phyloP scores from a whole-genome alignment of 2,329 filamentous ascomycete species.

The Fusarium tricinctum region DNA sequence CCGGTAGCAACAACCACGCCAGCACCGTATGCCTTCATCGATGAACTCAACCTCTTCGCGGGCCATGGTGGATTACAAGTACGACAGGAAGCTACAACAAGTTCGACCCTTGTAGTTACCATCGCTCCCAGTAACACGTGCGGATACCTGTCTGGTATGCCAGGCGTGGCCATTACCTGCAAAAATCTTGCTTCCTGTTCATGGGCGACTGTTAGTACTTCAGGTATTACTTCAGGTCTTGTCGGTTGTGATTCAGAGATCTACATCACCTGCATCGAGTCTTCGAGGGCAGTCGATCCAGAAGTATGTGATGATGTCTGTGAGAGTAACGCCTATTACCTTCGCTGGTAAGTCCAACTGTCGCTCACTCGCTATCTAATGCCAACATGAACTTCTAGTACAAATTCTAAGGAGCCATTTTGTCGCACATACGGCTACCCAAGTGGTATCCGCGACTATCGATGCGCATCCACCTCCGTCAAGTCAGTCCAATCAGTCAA shows the following conservation, averaged over 20 bases:
- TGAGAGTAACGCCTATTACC: not conserved
- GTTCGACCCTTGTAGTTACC: accelerated
- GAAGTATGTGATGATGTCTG: not conserved
- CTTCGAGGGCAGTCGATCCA: accelerated
- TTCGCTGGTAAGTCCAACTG: not conserved
- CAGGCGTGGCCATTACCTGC: not conserved
- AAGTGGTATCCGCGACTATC: not conserved
- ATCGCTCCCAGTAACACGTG: not conserved
- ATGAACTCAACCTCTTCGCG: not conserved
- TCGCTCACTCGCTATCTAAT: accelerated
- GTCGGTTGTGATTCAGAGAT: not conserved
- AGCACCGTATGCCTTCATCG: not conserved
- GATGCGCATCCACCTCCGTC: not conserved
- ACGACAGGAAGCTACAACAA: not conserved
- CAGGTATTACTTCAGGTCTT: not conserved
- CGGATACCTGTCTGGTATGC: not conserved
- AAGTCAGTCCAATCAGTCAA: not conserved
- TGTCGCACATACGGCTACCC: constrained; percentile 1
- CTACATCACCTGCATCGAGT: not conserved
- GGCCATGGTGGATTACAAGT: not conserved
- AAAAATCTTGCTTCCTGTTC: not conserved
- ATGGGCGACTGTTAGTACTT: not conserved
- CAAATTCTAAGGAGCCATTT: not conserved
- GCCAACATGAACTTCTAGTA: not conserved
- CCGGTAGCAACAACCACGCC: too few relatives aligned